These are phyloP conservation scores for Mycena galopus DNA, from an alignment of 768 basidiomycete genomes.

Conservation along the genomic window DNA sequence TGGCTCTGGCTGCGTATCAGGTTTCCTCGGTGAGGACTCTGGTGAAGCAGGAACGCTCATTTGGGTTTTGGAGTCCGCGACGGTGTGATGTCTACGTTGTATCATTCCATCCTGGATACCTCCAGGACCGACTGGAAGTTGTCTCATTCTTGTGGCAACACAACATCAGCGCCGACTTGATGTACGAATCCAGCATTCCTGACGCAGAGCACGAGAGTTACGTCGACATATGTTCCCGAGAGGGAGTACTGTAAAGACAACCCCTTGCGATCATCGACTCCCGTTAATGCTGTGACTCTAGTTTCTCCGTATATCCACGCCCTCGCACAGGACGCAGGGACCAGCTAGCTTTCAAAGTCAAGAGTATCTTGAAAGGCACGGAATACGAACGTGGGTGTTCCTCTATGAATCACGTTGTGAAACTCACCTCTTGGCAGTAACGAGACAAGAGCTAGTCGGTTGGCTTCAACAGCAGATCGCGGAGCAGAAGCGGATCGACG, in stretches of 20 bases:
- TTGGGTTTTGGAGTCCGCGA: constrained; percentile 91
- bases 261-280: not conserved
- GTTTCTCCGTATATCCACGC: constrained; percentile 60
- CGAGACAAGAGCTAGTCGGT: constrained; percentile 77
- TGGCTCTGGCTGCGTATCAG: constrained; percentile 78
- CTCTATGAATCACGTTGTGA: not conserved
- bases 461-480: constrained; percentile 84
- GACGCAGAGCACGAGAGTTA: constrained; percentile 75
- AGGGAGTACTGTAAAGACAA: constrained; percentile 81
- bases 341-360: constrained; percentile 82
- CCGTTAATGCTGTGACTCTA: constrained; percentile 29
- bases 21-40: constrained; percentile 75
- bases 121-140: constrained; percentile 84
- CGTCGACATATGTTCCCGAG: constrained; percentile 77
- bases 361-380: constrained; percentile 83
- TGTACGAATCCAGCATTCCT: constrained; percentile 83
- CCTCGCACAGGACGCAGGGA: constrained; percentile 70
- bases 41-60: constrained; percentile 84
- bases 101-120: constrained; percentile 79
- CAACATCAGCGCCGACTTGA: constrained; percentile 87
- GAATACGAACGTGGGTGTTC: constrained; percentile 74
- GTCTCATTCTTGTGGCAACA: constrained; percentile 84
- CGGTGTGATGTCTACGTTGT: constrained; percentile 90
- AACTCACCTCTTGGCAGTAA: constrained; percentile 43
- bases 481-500: constrained; percentile 83